A percentile compares a stretch with the other conserved stretches of the same genome.
These are phyloP conservation scores for Colletotrichum sp. DNA, from an alignment of 2,329 filamentous ascomycete species.

Conservation along the genomic window DNA sequence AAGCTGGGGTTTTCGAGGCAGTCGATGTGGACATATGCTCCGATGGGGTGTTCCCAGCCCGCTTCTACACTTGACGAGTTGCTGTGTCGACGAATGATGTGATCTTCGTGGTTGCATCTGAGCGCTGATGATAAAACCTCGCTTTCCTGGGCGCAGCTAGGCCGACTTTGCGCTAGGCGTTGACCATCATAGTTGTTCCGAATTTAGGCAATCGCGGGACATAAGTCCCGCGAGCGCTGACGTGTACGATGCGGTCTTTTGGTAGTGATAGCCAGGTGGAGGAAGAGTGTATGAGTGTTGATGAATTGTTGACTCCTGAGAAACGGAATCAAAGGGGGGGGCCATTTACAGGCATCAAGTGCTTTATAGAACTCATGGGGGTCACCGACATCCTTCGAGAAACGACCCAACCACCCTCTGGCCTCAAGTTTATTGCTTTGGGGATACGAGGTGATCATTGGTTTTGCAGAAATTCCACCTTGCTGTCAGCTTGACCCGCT, in stretches of 20 bases:
- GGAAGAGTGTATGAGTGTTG: neutral
- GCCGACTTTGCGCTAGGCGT: neutral
- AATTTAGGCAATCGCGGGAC: neutral
- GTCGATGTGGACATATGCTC: neutral
- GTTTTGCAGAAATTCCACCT: neutral
- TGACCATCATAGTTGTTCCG: neutral
- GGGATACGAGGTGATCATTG: neutral
- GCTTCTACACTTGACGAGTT: neutral
- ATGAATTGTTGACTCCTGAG: too few relatives aligned
- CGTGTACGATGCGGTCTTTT: neutral
- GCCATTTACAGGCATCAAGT: too few relatives aligned
- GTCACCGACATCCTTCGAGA: too few relatives aligned
- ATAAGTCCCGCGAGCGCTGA: neutral
- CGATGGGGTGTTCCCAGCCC: neutral
- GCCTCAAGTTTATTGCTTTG: neutral
- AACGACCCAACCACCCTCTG: too few relatives aligned
- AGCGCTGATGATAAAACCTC: neutral
- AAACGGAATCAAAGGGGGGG: too few relatives aligned
- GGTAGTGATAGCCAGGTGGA: accelerated
- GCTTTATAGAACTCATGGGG: too few relatives aligned
- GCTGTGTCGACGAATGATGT: neutral
- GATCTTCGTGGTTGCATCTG: neutral
- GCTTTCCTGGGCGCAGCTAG: neutral
- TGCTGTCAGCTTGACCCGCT: too few relatives aligned
- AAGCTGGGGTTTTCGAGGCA: neutral